These are phyloP conservation scores for Fusarium pilosicola DNA, from an alignment of 2,329 filamentous ascomycete species.

Conservation along the genomic window DNA sequence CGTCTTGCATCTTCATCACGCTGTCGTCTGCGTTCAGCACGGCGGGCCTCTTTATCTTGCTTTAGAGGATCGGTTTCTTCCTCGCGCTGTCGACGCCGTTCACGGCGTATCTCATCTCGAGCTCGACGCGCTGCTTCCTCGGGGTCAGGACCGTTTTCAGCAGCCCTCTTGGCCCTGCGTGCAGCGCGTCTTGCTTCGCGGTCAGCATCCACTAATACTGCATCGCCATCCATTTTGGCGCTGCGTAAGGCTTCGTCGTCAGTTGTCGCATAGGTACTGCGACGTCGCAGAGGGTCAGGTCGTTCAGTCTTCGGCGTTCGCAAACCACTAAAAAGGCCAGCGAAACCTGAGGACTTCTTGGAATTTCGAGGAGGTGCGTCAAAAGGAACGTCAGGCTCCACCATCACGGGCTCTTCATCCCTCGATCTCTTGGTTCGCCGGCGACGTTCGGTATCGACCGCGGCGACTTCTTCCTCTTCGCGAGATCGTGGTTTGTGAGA, in stretches of 20 bases:
- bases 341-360: constrained; percentile 63
- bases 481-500: constrained; percentile 53
- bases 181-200: constrained; percentile 71
- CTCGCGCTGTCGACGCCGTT: constrained; percentile 62
- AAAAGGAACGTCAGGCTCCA: constrained; percentile 47
- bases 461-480: constrained; percentile 57
- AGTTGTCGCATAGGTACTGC: constrained; percentile 60
- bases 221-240: constrained; percentile 60
- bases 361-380: constrained; percentile 51
- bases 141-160: constrained; percentile 57
- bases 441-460: constrained; percentile 54
- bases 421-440: constrained; percentile 47
- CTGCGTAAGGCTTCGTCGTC: constrained; percentile 62
- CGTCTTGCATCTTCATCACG: constrained; percentile 41
- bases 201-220: constrained; percentile 62
- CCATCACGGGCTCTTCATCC: constrained; percentile 55
- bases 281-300: constrained; percentile 54
- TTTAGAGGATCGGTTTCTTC: constrained; percentile 60
- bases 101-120: constrained; percentile 66
- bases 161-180: constrained; percentile 66
- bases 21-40: constrained; percentile 61
- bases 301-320: constrained; percentile 58
- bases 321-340: constrained; percentile 71
- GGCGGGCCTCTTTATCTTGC: constrained; percentile 61
- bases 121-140: constrained; percentile 66